Conservation (phyloP, 2,329 filamentous ascomycete species). For the Didymella pomorum region DNA sequence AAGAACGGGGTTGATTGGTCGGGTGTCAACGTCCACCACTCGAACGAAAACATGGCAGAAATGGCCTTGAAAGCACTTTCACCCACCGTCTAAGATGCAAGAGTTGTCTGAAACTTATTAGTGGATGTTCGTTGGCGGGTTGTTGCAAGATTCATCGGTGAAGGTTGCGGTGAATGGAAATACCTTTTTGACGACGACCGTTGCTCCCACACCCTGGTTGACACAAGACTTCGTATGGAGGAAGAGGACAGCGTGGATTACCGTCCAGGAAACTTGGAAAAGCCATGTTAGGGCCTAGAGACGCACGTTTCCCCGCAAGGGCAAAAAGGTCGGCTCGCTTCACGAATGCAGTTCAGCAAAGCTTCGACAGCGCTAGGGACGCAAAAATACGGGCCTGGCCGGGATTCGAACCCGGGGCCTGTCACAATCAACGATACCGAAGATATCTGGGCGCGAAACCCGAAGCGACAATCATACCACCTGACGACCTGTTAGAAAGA, state of each 20-base stretch:
- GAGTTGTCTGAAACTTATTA: background rate
- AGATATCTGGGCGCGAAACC: slow-evolving; percentile 29
- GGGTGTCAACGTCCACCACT: background rate
- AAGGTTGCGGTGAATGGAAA: background rate
- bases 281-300: background rate
- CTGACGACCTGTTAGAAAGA: too few relatives aligned
- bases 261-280: background rate
- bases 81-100: background rate
- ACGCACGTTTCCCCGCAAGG: background rate
- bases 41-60: background rate
- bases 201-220: background rate
- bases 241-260: background rate
- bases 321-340: background rate
- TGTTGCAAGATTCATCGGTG: background rate
- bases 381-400: slow-evolving; percentile 34
- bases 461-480: slow-evolving; percentile 35
- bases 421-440: slow-evolving; percentile 39
- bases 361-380: background rate
- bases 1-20: background rate
- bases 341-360: background rate
- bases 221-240: background rate
- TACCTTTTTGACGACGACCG: background rate
- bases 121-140: background rate
- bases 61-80: background rate
- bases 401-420: slow-evolving; percentile 52